phyloP scores from a whole-genome alignment of 2,329 filamentous ascomycete species.

The Endoconidiophora polonica region DNA sequence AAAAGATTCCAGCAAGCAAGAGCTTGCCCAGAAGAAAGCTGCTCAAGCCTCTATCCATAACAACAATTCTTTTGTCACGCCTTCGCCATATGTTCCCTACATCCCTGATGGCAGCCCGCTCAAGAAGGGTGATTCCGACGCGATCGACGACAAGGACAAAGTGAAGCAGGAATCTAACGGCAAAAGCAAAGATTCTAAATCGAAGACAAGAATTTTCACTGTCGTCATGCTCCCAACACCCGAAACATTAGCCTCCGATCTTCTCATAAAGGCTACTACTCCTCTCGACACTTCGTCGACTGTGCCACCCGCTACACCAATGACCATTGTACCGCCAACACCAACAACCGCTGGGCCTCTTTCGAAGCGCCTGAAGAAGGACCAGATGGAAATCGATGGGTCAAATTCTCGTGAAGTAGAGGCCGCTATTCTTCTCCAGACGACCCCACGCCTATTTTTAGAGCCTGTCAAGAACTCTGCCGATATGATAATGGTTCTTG shows the following conservation, averaged over 20 bases:
- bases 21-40: slow-evolving; percentile 41
- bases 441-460: slow-evolving; percentile 58
- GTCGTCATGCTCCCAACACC: slow-evolving; percentile 73
- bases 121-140: slow-evolving; percentile 13
- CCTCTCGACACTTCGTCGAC: slow-evolving; percentile 27
- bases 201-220: slow-evolving; percentile 53
- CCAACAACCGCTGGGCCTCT: slow-evolving; percentile 42
- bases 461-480: slow-evolving; percentile 55
- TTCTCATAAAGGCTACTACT: slow-evolving; percentile 59
- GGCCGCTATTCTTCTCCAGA: slow-evolving; percentile 55
- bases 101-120: slow-evolving; percentile 36
- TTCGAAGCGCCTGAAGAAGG: slow-evolving; percentile 50
- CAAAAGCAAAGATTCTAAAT: slow-evolving; percentile 33
- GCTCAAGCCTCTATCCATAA: slow-evolving; percentile 78
- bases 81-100: slow-evolving; percentile 69
- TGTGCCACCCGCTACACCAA: slow-evolving; percentile 22
- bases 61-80: slow-evolving; percentile 76
- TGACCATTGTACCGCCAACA: slow-evolving; percentile 41
- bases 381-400: slow-evolving; percentile 60
- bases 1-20: slow-evolving; percentile 37
- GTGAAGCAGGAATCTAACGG: slow-evolving; percentile 30
- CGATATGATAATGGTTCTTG: slow-evolving; percentile 55
- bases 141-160: slow-evolving; percentile 22
- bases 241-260: slow-evolving; percentile 57
- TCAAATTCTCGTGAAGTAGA: slow-evolving; percentile 60